Conservation (phyloP, 352 stramenopile genomes). For the Phytophthora citricola region DNA sequence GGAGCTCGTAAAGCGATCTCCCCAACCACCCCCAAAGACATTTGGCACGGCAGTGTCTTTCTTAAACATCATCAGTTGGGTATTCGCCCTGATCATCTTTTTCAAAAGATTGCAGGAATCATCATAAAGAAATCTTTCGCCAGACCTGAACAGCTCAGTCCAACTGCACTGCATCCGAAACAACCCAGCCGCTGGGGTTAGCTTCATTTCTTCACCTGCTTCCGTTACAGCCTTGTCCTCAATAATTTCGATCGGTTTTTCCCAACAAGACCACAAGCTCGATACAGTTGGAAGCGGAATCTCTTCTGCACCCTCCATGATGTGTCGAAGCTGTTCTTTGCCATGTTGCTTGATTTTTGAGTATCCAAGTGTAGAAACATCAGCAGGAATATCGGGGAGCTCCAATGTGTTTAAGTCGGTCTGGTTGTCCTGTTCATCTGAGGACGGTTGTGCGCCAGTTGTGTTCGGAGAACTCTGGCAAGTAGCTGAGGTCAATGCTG, state of each 20-base stretch:
- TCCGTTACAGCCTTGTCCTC: background rate
- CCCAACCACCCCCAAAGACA: constrained; percentile 25
- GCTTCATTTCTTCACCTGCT: background rate
- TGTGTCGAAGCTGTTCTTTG: constrained; percentile 10
- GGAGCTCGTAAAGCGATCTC: background rate
- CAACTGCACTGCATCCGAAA: constrained; percentile 26
- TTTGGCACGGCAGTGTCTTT: constrained; percentile 28
- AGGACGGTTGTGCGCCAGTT: background rate
- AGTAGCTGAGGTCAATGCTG: background rate
- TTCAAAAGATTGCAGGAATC: constrained; percentile 30
- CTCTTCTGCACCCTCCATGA: background rate
- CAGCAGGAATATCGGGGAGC: background rate
- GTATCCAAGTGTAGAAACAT: background rate
- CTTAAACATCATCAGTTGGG: constrained; percentile 14
- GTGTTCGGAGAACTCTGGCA: background rate
- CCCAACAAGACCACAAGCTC: constrained; percentile 17
- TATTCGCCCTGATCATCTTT: constrained; percentile 23
- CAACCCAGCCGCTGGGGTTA: background rate
- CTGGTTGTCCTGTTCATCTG: background rate
- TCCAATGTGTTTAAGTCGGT: constrained; percentile 3
- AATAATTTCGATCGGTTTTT: background rate
- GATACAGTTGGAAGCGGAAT: background rate
- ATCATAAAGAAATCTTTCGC: constrained; percentile 14
- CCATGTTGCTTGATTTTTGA: constrained; percentile 15
- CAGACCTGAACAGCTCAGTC: constrained; percentile 16